These are phyloP conservation scores for Plasmodium cynomolgi DNA, from an alignment of 169 alveolate species.

Conservation along the genomic window DNA sequence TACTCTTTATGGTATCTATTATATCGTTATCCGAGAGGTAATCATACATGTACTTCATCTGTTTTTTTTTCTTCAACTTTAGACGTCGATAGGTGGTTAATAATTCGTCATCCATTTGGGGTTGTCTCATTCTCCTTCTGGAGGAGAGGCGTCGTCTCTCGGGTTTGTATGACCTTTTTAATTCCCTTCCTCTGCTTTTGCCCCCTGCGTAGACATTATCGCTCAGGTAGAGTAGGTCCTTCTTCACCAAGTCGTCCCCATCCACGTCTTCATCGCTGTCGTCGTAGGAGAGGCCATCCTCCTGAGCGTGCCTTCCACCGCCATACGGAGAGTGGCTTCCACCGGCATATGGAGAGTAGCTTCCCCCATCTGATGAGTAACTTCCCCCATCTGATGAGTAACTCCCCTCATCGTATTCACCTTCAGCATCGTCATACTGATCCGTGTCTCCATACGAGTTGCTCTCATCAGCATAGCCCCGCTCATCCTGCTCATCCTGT, in stretches of 20 bases:
- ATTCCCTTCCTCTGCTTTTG: not conserved
- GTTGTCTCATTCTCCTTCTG: not conserved
- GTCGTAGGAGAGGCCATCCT: not conserved
- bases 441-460: not conserved
- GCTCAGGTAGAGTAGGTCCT: not conserved
- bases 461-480: not conserved
- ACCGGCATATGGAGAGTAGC: not conserved
- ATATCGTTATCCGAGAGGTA: constrained; percentile 51
- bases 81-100: constrained; percentile 17
- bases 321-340: not conserved
- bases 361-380: not conserved
- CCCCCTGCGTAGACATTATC: not conserved
- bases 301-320: not conserved
- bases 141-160: not conserved
- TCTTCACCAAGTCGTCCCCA: not conserved
- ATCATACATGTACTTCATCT: constrained; percentile 60
- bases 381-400: not conserved
- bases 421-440: not conserved
- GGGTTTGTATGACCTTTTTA: not conserved
- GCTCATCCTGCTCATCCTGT: not conserved
- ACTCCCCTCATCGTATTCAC: not conserved
- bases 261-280: not conserved
- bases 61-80: not conserved
- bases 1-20: constrained; percentile 72
- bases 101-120: not conserved